Evolutionary conservation across 1,284 basidiomycete genomes (phyloP), one percentile per base, ranked within the genome.

Genomic region (Chalciporus sp.): DNA sequence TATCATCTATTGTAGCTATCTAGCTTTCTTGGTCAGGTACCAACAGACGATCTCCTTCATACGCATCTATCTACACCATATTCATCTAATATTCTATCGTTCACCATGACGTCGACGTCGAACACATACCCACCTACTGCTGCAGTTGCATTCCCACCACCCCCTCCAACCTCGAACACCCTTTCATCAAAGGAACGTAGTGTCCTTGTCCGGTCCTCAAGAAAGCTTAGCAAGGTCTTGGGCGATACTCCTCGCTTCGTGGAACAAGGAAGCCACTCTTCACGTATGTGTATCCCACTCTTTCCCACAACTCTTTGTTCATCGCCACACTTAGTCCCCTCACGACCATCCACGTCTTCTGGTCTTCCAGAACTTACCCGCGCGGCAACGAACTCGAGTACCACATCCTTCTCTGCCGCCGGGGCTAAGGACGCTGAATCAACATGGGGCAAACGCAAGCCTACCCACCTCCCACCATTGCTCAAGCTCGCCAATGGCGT

Each of bases 81-180:
- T 23, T 12, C 26, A 1, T 26, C 28, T 58, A 55, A 58, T 55
- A 55, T 27, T 52, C 57, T 52, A 59, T 50, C 41, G 28, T 45
- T 33, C 40, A 47, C 19, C 39, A 57, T 28, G 51, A 26, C 39
- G 20, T 41, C 47, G 35, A 19, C 28, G 47, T 49, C 28, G 17
- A 7, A 47, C 19, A 39, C 49, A 26, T 58, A 50, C 19, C 61
- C 61, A 23, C 48, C 59, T 23, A 35, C 51, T 43, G 71, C 51
- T 29, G 70, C 68, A 58, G 71, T 79, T 52, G 74, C 78, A 16
- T 83, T 61, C 81, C 82, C 17, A 67, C 74, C 23, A 7, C 83
- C 81, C 4, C 85, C 85, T 1, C 83, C 83, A 0, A 87, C 86
- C 19, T 78, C 72, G 29, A 87, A 88, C 65, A 72, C 74, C 11